Evolutionary conservation across 768 basidiomycete genomes (phyloP).

Genomic region (Rhodotorula graminis): DNA sequence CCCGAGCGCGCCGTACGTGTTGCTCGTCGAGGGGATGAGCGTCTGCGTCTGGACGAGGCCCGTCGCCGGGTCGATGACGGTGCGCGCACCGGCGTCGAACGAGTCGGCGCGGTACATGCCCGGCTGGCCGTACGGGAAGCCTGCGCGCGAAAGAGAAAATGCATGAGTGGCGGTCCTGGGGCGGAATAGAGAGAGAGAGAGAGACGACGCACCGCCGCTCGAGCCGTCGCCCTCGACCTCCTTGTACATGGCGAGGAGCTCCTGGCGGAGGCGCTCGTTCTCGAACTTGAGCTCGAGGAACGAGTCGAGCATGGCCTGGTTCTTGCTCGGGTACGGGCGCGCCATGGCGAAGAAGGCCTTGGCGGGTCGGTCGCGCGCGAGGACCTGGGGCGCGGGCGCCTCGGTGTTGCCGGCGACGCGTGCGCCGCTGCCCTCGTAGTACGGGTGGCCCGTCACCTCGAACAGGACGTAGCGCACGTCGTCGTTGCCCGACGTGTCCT

Average conservation of each 20-base stretch:
- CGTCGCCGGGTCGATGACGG: conserved; percentile 35
- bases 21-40: conserved; percentile 36
- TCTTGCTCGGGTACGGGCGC: conserved; percentile 70
- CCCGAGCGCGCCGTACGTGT: conserved; percentile 42
- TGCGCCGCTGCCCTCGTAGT: conserved; percentile 17
- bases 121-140: conserved; percentile 19
- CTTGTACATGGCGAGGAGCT: conserved; percentile 45
- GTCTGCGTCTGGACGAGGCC: conserved; percentile 31
- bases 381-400: not conserved
- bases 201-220: not conserved
- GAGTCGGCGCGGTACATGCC: conserved; percentile 26
- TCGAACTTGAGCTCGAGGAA: conserved; percentile 78
- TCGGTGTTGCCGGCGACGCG: not conserved
- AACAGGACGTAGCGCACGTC: conserved; percentile 29
- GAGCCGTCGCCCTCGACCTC: conserved; percentile 38
- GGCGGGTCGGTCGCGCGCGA: conserved; percentile 41
- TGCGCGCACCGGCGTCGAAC: not conserved
- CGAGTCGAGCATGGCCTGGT: conserved; percentile 58
- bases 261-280: conserved; percentile 71
- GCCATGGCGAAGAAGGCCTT: conserved; percentile 70
- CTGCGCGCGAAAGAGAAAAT: not conserved
- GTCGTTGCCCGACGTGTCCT: not conserved
- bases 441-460: conserved; percentile 39
- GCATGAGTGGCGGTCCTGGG: not conserved
- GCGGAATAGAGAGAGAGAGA: not conserved